Evolutionary conservation across 257 asterid genomes (phyloP), one percentile per base, ranked within the genome.

Genomic region (Capsicum baccatum): DNA sequence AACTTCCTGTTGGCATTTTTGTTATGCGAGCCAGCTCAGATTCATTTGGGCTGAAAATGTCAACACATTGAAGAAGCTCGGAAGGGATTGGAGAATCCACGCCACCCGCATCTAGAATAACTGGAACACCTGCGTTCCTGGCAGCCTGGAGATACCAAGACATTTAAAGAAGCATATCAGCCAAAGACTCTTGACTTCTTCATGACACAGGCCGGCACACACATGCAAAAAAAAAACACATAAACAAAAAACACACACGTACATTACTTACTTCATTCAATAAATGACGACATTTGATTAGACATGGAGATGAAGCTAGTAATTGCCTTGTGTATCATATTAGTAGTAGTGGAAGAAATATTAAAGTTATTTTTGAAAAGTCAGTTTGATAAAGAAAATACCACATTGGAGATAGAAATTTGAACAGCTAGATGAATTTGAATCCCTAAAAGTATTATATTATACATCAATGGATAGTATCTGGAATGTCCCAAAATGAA

Each of bases 81-180:
- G 70, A 84, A 44, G 98, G 97, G 84, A 96, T 86, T 78, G 98
- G 97, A 33, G 95, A 81, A 88, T 94, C 99, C 64, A 90, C 88
- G 85, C 99, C 99, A n/a, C 99, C 98, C 42, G 97, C 98, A 93
- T 96, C 99, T 89, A 96, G 91, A 81, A 94, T 94, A 85, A 96
- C 95, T 2, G 93, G 98, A 87, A 96, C 95, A 86, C 83, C 81
- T 3, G 97, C 95, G 83, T 89, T 90, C 86, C 85, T 89, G 80
- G 99, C 99, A 85, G 94, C 98, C 99, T 96, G 94, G 76, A 85
- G 74, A 80, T 76, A 85, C 48, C 48, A 39, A 85, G 63, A 52
- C n/a, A 13, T 52, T 55, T 70, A 64, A 73, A 55, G 33, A 78
- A 60, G 84, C 85, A 82, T 37, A 85, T 83, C 33, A 15, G 39